A percentile compares a stretch with the other conserved stretches of the same genome.
These are phyloP conservation scores for Backusella tuberculispora DNA, from an alignment of 192 early-diverging fungal species.

Conservation along the genomic window DNA sequence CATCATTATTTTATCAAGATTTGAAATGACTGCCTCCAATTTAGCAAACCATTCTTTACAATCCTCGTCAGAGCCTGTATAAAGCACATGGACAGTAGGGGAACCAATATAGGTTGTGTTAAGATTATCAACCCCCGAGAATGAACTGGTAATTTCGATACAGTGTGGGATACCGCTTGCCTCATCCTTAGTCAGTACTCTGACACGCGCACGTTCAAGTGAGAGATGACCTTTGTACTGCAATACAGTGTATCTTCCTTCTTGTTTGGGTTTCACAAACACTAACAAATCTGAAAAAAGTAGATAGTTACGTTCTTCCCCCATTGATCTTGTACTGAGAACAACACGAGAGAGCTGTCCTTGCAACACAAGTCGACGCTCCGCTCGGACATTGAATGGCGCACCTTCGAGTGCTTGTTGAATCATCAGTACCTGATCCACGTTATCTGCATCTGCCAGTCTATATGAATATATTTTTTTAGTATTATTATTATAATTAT, in stretches of 20 bases:
- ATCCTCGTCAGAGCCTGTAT: conserved; percentile 21
- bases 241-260: conserved; percentile 20
- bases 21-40: conserved; percentile 23
- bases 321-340: conserved; percentile 15
- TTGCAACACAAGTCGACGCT: conserved; percentile 29
- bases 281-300: conserved; percentile 34
- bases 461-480: background rate
- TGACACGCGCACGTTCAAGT: conserved; percentile 24
- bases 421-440: conserved; percentile 35
- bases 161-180: conserved; percentile 17
- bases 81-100: conserved; percentile 16
- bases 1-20: conserved; percentile 13
- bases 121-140: conserved; percentile 24
- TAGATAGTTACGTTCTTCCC: conserved; percentile 27
- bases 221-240: conserved; percentile 36
- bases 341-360: conserved; percentile 32
- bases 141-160: conserved; percentile 26
- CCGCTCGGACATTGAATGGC: conserved; percentile 25
- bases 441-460: conserved; percentile 22
- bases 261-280: conserved; percentile 28
- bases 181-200: conserved; percentile 12
- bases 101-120: conserved; percentile 26
- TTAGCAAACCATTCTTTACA: conserved; percentile 32
- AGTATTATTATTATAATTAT: no score
- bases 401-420: conserved; percentile 30